These are phyloP conservation scores for Podospora conica DNA, from an alignment of 495 filamentous ascomycete species.

Conservation along the genomic window DNA sequence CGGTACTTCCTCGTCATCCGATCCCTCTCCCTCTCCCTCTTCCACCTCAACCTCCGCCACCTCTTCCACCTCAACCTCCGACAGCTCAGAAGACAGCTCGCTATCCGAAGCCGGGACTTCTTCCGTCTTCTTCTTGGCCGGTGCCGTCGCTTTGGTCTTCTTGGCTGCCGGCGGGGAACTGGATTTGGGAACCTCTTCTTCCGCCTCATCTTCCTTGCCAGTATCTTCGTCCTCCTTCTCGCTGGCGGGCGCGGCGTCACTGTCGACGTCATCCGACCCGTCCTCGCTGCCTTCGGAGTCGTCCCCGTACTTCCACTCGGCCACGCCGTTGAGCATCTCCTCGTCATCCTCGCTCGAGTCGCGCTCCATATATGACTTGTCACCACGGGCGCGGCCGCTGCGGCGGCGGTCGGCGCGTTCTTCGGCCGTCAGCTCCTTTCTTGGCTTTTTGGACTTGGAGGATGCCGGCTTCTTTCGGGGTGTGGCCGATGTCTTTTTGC, in stretches of 20 bases:
- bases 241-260: background rate
- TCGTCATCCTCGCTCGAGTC: constrained; percentile 50
- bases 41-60: background rate
- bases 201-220: background rate
- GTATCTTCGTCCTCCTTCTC: background rate
- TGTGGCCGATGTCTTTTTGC: background rate
- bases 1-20: constrained; percentile 10
- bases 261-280: constrained; percentile 12
- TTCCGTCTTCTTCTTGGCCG: background rate
- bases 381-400: constrained; percentile 43
- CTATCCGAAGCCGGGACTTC: background rate
- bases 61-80: constrained; percentile 15
- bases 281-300: constrained; percentile 16
- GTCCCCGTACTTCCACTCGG: constrained; percentile 45
- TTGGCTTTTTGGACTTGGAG: constrained; percentile 8
- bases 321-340: constrained; percentile 52
- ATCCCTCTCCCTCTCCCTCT: constrained; percentile 1
- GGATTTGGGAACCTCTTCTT: background rate
- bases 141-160: background rate
- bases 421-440: constrained; percentile 8
- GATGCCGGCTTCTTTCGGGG: constrained; percentile 4
- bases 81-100: constrained; percentile 3
- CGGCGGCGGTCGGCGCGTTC: constrained; percentile 41
- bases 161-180: background rate
- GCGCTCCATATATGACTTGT: constrained; percentile 43